phyloP scores from a whole-genome alignment of 2,329 filamentous ascomycete genomes.

The Triangularia verruculosa region DNA sequence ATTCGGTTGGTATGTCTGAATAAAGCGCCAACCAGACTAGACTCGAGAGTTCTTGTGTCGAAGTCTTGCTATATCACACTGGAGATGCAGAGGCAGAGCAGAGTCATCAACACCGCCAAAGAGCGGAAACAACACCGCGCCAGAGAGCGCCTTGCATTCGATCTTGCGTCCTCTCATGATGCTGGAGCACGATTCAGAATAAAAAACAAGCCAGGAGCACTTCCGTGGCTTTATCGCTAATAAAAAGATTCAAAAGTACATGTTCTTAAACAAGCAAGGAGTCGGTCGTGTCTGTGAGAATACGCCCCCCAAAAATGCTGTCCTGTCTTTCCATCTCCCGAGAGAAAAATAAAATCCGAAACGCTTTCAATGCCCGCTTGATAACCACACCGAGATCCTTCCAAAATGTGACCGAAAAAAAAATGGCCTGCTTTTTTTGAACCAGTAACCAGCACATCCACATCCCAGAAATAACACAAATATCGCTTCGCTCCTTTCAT shows the following conservation, averaged over 20 bases:
- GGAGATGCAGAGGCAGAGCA: neutral
- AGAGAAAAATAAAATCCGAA: neutral
- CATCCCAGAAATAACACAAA: neutral
- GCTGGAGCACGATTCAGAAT: neutral
- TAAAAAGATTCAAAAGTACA: slow-evolving; percentile 1
- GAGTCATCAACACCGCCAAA: neutral
- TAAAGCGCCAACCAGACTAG: too few species aligned
- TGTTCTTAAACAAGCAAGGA: slow-evolving; percentile 1
- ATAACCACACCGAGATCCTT: neutral
- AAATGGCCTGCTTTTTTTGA: neutral
- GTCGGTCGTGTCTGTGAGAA: neutral
- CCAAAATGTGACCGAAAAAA: neutral
- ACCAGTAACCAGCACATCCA: neutral
- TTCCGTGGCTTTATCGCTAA: slow-evolving; percentile 2
- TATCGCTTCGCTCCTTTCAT: neutral
- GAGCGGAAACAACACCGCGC: neutral
- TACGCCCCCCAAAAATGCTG: neutral
- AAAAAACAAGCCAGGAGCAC: slow-evolving; percentile 5
- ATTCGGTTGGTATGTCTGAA: too few species aligned
- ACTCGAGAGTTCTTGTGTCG: too few species aligned
- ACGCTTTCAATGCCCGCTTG: neutral
- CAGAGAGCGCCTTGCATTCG: neutral
- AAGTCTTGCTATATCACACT: neutral
- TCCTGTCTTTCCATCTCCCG: neutral
- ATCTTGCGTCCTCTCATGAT: neutral